Evolutionary conservation across 2,329 filamentous ascomycete genomes (phyloP).

Genomic region (Albifimbria verrucaria): DNA sequence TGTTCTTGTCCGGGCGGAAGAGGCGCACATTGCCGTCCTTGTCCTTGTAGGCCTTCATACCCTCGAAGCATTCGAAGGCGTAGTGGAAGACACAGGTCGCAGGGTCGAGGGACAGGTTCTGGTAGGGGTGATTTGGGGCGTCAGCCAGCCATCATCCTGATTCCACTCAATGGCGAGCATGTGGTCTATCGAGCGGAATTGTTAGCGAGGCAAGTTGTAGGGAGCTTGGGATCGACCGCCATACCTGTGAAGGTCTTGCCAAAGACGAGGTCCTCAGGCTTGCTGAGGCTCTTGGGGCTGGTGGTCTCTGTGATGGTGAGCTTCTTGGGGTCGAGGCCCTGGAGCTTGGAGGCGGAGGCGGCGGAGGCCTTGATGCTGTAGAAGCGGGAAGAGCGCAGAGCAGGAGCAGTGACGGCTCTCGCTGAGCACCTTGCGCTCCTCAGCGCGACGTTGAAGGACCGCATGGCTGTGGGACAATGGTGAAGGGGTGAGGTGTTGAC

Average conservation of each 20-base stretch:
- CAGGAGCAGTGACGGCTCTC: constrained; percentile 33
- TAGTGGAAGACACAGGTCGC: constrained; percentile 98
- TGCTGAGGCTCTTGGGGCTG: constrained; percentile 69
- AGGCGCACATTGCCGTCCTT: constrained; percentile 72
- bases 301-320: constrained; percentile 72
- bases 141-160: constrained; percentile 75
- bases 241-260: constrained; percentile 86
- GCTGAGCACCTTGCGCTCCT: constrained; percentile 29
- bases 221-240: constrained; percentile 6
- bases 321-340: constrained; percentile 72
- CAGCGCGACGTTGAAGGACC: constrained; percentile 29
- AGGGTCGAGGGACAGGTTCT: constrained; percentile 94
- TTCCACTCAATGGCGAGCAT: constrained; percentile 97
- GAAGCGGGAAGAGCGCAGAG: constrained; percentile 25
- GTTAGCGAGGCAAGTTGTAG: constrained; percentile 10
- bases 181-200: constrained; percentile 62
- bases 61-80: constrained; percentile 96
- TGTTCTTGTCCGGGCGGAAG: constrained; percentile 95
- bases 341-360: constrained; percentile 50
- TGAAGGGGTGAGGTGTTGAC: too few species aligned
- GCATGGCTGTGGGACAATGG: constrained; percentile 19
- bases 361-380: constrained; percentile 54
- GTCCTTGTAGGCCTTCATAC: constrained; percentile 99
- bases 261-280: constrained; percentile 82
- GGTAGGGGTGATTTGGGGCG: constrained; percentile 84